Percentiles rank a stretch among this genome's conserved stretches.
phyloP scores from a whole-genome alignment of 23 red algal species.

The Gracilaria domingensis region DNA sequence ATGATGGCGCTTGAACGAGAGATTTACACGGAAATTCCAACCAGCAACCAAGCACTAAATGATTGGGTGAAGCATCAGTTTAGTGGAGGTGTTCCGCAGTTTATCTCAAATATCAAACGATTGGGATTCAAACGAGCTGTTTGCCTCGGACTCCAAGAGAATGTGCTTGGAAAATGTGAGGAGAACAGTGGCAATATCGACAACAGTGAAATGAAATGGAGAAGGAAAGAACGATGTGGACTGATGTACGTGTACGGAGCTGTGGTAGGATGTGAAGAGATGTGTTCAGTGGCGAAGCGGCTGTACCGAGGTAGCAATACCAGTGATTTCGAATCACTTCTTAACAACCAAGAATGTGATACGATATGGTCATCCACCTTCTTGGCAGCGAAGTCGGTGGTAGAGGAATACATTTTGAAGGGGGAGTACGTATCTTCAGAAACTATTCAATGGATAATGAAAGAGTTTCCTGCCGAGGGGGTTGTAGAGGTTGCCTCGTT shows the following conservation, averaged over 20 bases:
- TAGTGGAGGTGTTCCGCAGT: conserved; percentile 1
- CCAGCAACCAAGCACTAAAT: background rate
- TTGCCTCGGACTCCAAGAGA: conserved; percentile 40
- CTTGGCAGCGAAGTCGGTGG: conserved; percentile 3
- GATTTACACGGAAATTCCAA: conserved; percentile 46
- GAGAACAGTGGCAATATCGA: background rate
- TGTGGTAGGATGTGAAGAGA: conserved; percentile 23
- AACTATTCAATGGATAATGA: conserved; percentile 13
- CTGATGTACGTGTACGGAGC: conserved; percentile 54
- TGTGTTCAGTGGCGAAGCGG: background rate
- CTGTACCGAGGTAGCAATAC: background rate
- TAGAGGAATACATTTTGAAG: background rate
- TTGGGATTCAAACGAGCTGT: conserved; percentile 40
- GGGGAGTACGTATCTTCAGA: conserved; percentile 17
- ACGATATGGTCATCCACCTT: conserved; percentile 11
- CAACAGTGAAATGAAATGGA: conserved; percentile 19
- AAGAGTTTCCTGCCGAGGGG: background rate
- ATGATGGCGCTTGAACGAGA: conserved; percentile 18
- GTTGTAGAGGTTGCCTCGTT: conserved; percentile 16
- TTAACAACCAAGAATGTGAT: background rate
- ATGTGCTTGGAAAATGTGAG: background rate
- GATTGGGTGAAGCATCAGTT: conserved; percentile 42
- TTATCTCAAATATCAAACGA: conserved; percentile 2
- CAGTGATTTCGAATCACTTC: background rate
- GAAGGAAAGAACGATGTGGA: conserved; percentile 1